These are phyloP conservation scores for Nymphaea thermarum DNA, from an alignment of 164 flowering plant species.

Conservation along the genomic window DNA sequence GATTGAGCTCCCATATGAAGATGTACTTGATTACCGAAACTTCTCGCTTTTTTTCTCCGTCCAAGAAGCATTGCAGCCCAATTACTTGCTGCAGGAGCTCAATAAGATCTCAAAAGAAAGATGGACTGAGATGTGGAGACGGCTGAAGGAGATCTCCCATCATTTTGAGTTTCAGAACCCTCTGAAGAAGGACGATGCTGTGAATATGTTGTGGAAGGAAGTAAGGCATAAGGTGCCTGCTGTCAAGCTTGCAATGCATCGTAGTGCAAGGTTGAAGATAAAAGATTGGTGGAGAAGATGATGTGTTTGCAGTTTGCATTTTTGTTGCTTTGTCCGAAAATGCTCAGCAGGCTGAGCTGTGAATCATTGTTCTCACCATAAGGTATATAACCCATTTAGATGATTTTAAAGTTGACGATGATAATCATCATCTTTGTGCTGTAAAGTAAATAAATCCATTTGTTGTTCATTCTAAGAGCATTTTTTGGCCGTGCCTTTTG, in stretches of 20 bases:
- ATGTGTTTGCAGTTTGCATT: constrained; percentile 7
- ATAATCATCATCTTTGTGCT: no score
- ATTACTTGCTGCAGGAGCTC: constrained; percentile 55
- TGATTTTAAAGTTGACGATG: no score
- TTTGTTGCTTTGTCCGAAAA: no score
- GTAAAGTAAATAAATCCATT: no score
- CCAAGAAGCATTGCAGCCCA: constrained; percentile 60
- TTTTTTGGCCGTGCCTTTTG: no score
- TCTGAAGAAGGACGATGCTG: constrained; percentile 70
- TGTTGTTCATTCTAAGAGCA: no score
- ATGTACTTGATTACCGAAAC: constrained; percentile 67
- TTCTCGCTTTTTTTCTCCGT: constrained; percentile 81
- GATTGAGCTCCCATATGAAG: constrained; percentile 92
- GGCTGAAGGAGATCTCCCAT: constrained; percentile 55
- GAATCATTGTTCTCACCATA: no score
- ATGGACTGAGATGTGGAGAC: constrained; percentile 84
- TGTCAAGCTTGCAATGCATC: constrained; percentile 53
- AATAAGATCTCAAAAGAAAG: constrained; percentile 47
- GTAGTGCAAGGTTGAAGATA: constrained; percentile 59
- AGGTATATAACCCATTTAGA: no score
- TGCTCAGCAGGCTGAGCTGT: no score
- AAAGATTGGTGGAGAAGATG: constrained; percentile 73
- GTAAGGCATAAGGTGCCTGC: constrained; percentile 70
- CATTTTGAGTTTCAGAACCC: constrained; percentile 85
- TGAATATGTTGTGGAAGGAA: constrained; percentile 91